Base-by-base conservation (phyloP, 140 eudicot species). In the Anethum foeniculum region DNA sequence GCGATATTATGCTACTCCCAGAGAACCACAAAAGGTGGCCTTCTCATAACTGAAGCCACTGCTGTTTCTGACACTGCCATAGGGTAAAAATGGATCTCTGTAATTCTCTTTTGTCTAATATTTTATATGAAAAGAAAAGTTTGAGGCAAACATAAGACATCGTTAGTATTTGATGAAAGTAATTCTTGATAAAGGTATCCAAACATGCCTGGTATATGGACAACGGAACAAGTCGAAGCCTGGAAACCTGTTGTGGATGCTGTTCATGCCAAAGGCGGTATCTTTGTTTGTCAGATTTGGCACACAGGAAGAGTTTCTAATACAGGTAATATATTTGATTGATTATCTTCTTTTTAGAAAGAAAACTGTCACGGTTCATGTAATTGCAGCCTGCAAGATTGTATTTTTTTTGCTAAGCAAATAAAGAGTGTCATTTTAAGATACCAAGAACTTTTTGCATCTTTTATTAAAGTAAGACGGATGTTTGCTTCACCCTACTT, bases 121-220 rank as follows among this genome's bases (percentile, higher is more conserved):
- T 0, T 6, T 69, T 34, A 34, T 25, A 68, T 60, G 30, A 8
- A 60, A 60, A 60, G 30, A 44, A 44, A 44, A 60, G 3, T 11
- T 27, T 21, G 12, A 27, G 21, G 21, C 13, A 27, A 27, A 3
- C 1, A 8, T 28, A 69, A 15, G 19, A 16, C 38, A 34, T 28
- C 7, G 5, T 34, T 69, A 34, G 75, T 34, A 69, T 32, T 0
- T 12, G 1, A 34, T 32, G n/a, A 34, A 68, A 36, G 25, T 69
- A 1, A 34, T 34, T 69, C 1, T 72, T 69, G 75, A 71, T 39
- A 6, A 23, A 88, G 88, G 86, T 88, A 69, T 83, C n/a, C n/a
- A n/a, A n/a, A n/a, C n/a, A n/a, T n/a, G n/a, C n/a, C n/a, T n/a
- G n/a, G n/a, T n/a, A n/a, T n/a, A n/a, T n/a, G n/a, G n/a, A n/a